Conservation (phyloP, 352 stramenopile species). For the Pythium apleroticum region DNA sequence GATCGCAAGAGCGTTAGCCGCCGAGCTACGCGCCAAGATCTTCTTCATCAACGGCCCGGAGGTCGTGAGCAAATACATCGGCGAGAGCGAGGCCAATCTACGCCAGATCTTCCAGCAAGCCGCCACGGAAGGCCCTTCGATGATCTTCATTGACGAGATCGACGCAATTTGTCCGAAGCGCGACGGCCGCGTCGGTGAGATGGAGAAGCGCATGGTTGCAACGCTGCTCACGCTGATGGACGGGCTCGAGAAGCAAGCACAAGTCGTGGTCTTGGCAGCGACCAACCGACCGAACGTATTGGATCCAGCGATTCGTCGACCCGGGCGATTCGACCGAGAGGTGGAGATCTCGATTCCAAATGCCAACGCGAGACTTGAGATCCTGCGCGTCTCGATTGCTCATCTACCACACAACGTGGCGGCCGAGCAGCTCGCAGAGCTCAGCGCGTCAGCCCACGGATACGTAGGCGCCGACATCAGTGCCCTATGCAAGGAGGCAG, state of each 20-base stretch:
- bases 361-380: conserved; percentile 90
- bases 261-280: conserved; percentile 73
- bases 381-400: conserved; percentile 90
- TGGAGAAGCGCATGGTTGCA: conserved; percentile 84
- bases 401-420: conserved; percentile 82
- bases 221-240: conserved; percentile 92
- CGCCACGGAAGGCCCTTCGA: conserved; percentile 43
- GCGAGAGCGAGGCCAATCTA: conserved; percentile 89
- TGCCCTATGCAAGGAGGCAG: conserved; percentile 77
- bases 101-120: conserved; percentile 65
- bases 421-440: conserved; percentile 86
- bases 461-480: conserved; percentile 91
- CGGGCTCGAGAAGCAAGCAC: conserved; percentile 58
- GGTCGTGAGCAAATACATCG: conserved; percentile 94
- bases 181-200: conserved; percentile 73
- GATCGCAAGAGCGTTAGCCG: conserved; percentile 91
- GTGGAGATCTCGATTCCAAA: conserved; percentile 96
- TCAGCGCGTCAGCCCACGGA: conserved; percentile 94
- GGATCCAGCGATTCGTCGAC: conserved; percentile 92
- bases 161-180: conserved; percentile 90
- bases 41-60: conserved; percentile 97
- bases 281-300: conserved; percentile 90
- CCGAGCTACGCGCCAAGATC: conserved; percentile 91
- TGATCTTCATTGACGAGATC: conserved; percentile 91
- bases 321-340: conserved; percentile 96